These are phyloP conservation scores for Fraxinus anomala DNA, from an alignment of 257 asterid genomes.

Conservation along the genomic window DNA sequence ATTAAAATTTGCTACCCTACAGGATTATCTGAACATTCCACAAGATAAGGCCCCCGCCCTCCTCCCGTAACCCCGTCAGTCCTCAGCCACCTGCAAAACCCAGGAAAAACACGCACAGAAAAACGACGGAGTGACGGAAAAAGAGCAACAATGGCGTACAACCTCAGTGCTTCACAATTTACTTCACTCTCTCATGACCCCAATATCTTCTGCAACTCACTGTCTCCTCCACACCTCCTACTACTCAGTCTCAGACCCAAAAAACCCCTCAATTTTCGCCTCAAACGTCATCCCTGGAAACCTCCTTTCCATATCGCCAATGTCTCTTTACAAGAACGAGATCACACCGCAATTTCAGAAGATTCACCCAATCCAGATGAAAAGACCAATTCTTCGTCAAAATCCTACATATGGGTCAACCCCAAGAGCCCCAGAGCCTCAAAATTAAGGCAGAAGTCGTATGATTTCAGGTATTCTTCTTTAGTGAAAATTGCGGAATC, in stretches of 20 bases:
- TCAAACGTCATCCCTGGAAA: conserved; percentile 35
- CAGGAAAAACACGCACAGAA: background rate
- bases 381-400: conserved; percentile 38
- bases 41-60: conserved; percentile 12
- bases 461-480: conserved; percentile 68
- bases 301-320: conserved; percentile 24
- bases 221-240: conserved; percentile 33
- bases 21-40: no score
- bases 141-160: conserved; percentile 49
- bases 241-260: conserved; percentile 32
- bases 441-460: conserved; percentile 46
- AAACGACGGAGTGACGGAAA: background rate
- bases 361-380: conserved; percentile 36
- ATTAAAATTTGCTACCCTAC: no score
- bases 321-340: conserved; percentile 45
- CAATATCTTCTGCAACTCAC: conserved; percentile 46
- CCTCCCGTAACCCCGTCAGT: background rate
- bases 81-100: conserved; percentile 14
- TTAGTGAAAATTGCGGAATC: conserved; percentile 50
- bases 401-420: conserved; percentile 71
- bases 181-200: conserved; percentile 45
- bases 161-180: conserved; percentile 42
- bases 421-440: conserved; percentile 74
- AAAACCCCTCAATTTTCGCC: conserved; percentile 33
- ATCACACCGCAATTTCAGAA: conserved; percentile 24